These are phyloP conservation scores for Phytophthora fragariae DNA, from an alignment of 352 stramenopile genomes.

Conservation along the genomic window DNA sequence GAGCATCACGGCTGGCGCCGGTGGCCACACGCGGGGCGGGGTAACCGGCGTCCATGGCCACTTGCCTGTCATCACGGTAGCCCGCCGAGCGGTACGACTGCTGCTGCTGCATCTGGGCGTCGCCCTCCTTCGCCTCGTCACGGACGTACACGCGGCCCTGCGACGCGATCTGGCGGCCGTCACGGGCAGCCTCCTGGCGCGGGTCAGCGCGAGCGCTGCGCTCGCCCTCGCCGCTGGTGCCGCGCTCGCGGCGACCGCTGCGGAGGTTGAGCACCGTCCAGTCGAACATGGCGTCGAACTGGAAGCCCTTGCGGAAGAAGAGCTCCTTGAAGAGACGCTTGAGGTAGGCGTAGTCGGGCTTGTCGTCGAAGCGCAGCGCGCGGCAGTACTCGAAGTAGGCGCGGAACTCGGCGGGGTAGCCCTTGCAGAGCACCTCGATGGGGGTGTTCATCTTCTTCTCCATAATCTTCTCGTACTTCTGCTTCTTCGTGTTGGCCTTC, in stretches of 20 bases:
- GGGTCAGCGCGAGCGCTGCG: conserved; percentile 69
- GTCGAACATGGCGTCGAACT: conserved; percentile 99
- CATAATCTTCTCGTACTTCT: conserved; percentile 99
- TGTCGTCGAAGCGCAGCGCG: conserved; percentile 88
- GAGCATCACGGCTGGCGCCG: conserved; percentile 59
- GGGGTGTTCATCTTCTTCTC: conserved; percentile 98
- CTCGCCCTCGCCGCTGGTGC: conserved; percentile 68
- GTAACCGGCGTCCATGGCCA: conserved; percentile 61
- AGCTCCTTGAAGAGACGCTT: conserved; percentile 99
- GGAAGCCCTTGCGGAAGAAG: conserved; percentile 98
- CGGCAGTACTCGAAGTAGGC: conserved; percentile 97
- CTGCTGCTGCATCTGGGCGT: conserved; percentile 55
- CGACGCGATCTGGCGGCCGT: conserved; percentile 59
- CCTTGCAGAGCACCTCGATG: conserved; percentile 94
- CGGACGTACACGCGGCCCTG: conserved; percentile 72
- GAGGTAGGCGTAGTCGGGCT: conserved; percentile 89
- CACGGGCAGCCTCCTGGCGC: conserved; percentile 55
- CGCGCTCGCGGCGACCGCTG: conserved; percentile 70
- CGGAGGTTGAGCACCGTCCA: conserved; percentile 96
- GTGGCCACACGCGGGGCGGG: conserved; percentile 70
- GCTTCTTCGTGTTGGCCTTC: conserved; percentile 95
- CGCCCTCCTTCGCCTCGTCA: conserved; percentile 72
- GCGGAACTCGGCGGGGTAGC: conserved; percentile 96
- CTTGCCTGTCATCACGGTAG: conserved; percentile 60
- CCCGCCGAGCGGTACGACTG: conserved; percentile 65